A percentile compares a stretch with the other conserved stretches of the same genome.
Evolutionary conservation across 768 basidiomycete genomes (phyloP).

Genomic region (Hysterangium stoloniferum): DNA sequence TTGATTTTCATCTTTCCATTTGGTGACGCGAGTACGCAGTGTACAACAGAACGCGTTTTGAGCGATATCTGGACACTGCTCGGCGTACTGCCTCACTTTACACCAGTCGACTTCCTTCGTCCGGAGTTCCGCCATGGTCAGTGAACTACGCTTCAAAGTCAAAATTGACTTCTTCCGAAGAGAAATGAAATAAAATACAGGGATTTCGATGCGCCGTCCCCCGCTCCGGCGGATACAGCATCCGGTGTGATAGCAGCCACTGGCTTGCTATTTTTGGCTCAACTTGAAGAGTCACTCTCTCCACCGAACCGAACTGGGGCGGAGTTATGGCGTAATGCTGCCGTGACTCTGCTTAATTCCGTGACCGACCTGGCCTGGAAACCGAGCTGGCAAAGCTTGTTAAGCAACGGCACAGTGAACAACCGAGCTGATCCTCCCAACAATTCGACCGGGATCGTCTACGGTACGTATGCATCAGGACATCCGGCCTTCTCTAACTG

Average conservation of each 20-base stretch:
- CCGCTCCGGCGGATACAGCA: slow-evolving; percentile 57
- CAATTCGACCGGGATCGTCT: slow-evolving; percentile 52
- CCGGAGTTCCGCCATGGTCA: slow-evolving; percentile 61
- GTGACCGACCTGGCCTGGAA: slow-evolving; percentile 49
- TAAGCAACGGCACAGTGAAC: slow-evolving; percentile 61
- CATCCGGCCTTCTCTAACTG: background rate
- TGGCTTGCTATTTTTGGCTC: slow-evolving; percentile 49
- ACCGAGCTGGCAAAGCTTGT: slow-evolving; percentile 46
- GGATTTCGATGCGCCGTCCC: slow-evolving; percentile 65
- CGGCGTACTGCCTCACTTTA: slow-evolving; percentile 53
- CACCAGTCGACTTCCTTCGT: slow-evolving; percentile 44
- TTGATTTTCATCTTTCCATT: no score
- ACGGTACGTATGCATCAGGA: slow-evolving; percentile 34
- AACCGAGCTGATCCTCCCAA: slow-evolving; percentile 38
- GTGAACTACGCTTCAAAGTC: slow-evolving; percentile 10
- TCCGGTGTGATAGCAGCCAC: slow-evolving; percentile 56
- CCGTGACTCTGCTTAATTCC: slow-evolving; percentile 41
- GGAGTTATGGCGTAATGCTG: slow-evolving; percentile 38
- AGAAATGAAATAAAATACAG: no score
- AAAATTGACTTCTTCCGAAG: background rate
- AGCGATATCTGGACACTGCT: slow-evolving; percentile 52
- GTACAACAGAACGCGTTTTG: slow-evolving; percentile 44
- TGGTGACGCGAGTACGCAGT: slow-evolving; percentile 31
- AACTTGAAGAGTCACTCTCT: slow-evolving; percentile 28
- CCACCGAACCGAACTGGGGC: slow-evolving; percentile 23